Base-by-base conservation (phyloP, 495 filamentous ascomycete species). In the Penicillium tannophilum region DNA sequence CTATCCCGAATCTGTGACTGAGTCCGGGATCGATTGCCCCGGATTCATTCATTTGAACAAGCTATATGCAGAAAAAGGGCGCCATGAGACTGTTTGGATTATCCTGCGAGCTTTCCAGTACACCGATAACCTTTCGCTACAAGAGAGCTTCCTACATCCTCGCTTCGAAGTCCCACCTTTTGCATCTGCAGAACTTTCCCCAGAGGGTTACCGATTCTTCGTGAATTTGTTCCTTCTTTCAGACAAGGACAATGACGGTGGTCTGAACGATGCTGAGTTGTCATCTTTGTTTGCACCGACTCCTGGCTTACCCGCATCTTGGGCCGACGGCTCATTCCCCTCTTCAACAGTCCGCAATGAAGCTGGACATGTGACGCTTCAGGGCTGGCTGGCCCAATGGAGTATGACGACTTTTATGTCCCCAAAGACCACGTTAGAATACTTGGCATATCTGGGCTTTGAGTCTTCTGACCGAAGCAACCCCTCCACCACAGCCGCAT, bases 321-420 rank as follows among this genome's bases (percentile, higher is more conserved):
- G 94, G 94, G 76, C 85, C 0, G 94, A 97, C 54, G 92, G 94
- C 54, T 88, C 88, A 14, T 98, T 98, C 68, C 95, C 94, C 7
- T 93, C 90, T 4, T 95, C 90, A 4, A 96, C 95, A 12, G 92
- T 98, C 16, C 88, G 91, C 36, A 97, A 96, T 69, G 94, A 98
- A 74, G 91, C 92, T 10, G 93, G 93, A 2, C 84, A 97, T 72
- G 92, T 98, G 61, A 98, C 94, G 4, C 82, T 98, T 2, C 94
- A 98, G 72, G 94, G 94, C 5, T 98, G 94, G 94, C 83, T 98
- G 17, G 95, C 94, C 5, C 94, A 98, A 62, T 98, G 94, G 94
- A 96, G 92, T 72, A 98, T 98, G 94, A 98, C 95, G 0, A 98
- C 94, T 2, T 98, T 98, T 65, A 84, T 92, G 50, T 92, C 94